Conservation (phyloP, 2,329 filamentous ascomycete species). For the Fusarium sp. region DNA sequence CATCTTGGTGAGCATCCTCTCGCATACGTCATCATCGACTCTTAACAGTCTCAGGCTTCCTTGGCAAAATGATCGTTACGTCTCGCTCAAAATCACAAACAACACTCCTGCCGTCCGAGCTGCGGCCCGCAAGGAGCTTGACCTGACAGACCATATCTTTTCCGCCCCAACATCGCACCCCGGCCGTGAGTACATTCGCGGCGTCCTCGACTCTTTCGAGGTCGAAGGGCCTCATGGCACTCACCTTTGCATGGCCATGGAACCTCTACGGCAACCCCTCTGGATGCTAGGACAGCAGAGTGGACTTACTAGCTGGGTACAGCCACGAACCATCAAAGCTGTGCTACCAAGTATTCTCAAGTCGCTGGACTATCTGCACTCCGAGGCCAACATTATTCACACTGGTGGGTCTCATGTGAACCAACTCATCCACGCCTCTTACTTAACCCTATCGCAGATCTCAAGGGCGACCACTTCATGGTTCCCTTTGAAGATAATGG, state of each 20-base stretch:
- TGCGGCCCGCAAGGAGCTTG: slow-evolving; percentile 40
- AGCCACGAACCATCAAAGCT: slow-evolving; percentile 38
- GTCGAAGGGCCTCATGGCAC: slow-evolving; percentile 31
- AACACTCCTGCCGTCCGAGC: slow-evolving; percentile 35
- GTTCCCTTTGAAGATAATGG: slow-evolving; percentile 39
- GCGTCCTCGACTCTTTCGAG: slow-evolving; percentile 40
- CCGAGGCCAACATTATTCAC: slow-evolving; percentile 53
- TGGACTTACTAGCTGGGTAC: slow-evolving; percentile 27
- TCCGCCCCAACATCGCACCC: slow-evolving; percentile 33
- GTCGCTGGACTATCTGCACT: slow-evolving; percentile 55
- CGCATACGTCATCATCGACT: not conserved
- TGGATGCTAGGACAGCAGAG: slow-evolving; percentile 43
- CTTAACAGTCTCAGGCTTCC: slow-evolving; percentile 29
- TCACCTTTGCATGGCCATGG: slow-evolving; percentile 40
- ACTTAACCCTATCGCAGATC: slow-evolving; percentile 27
- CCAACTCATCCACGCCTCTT: accelerated
- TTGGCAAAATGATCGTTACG: slow-evolving; percentile 40
- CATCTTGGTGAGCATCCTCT: slow-evolving; percentile 37
- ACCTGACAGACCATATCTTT: slow-evolving; percentile 40
- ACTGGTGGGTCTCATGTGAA: slow-evolving; percentile 46
- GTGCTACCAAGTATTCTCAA: slow-evolving; percentile 51
- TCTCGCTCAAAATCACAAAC: slow-evolving; percentile 47
- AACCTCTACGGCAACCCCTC: slow-evolving; percentile 41
- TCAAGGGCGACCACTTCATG: slow-evolving; percentile 43
- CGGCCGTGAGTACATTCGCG: slow-evolving; percentile 37